Evolutionary conservation across 148 eudicot genomes (phyloP).

Genomic region (Amaranthus hypochondriacus): DNA sequence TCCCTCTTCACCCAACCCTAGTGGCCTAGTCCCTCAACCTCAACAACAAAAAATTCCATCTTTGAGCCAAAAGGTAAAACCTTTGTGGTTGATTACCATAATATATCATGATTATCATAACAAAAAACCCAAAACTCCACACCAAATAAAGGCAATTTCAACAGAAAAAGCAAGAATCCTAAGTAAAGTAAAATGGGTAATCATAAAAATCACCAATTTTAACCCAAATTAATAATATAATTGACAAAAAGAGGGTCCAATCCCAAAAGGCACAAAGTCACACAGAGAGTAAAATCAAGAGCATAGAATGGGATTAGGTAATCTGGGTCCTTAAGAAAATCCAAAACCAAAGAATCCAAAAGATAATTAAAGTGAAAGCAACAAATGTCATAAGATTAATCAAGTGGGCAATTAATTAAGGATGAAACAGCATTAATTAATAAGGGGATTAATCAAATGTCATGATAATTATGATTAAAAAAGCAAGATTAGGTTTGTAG

Average conservation of each 20-base stretch:
- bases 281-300: background rate
- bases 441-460: background rate
- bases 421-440: background rate
- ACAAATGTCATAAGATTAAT: slow-evolving; percentile 12
- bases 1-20: too few species aligned
- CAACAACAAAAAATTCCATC: too few species aligned
- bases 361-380: slow-evolving; percentile 7
- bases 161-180: background rate
- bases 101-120: slow-evolving; percentile 9
- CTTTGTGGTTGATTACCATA: background rate
- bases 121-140: slow-evolving; percentile 2
- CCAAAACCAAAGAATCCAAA: slow-evolving; percentile 2
- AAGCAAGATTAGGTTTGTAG: slow-evolving; percentile 12
- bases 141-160: background rate
- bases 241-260: background rate
- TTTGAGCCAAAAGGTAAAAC: slow-evolving; percentile 1
- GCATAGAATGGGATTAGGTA: slow-evolving; percentile 15
- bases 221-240: background rate
- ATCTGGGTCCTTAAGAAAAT: slow-evolving; percentile 22
- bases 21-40: too few species aligned
- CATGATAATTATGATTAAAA: slow-evolving; percentile 9
- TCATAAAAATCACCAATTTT: background rate
- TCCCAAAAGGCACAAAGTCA: background rate
- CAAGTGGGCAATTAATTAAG: slow-evolving; percentile 18
- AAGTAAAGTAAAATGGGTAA: background rate